These are phyloP conservation scores for Nidularia pulvinata DNA, from an alignment of 768 basidiomycete genomes.

Conservation along the genomic window DNA sequence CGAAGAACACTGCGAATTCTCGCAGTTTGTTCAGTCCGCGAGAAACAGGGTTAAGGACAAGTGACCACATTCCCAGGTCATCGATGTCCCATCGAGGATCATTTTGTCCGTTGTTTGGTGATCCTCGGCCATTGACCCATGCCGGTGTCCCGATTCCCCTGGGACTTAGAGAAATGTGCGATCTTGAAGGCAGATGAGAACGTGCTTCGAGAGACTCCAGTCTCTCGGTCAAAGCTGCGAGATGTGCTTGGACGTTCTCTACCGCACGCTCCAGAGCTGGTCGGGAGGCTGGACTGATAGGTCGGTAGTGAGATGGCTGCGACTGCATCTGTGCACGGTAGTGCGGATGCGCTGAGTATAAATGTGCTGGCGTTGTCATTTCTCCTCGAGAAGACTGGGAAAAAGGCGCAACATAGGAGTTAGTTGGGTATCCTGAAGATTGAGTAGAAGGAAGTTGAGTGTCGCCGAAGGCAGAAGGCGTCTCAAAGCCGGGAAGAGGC, in stretches of 20 bases:
- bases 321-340: constrained; percentile 31
- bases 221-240: constrained; percentile 82
- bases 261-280: constrained; percentile 71
- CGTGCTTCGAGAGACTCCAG: constrained; percentile 68
- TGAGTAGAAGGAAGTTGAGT: constrained; percentile 34
- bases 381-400: constrained; percentile 36
- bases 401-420: constrained; percentile 33
- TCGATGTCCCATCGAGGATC: constrained; percentile 64
- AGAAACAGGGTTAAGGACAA: constrained; percentile 66
- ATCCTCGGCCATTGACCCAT: constrained; percentile 33
- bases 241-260: constrained; percentile 78
- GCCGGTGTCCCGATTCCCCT: constrained; percentile 35
- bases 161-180: constrained; percentile 37
- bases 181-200: constrained; percentile 34
- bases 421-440: constrained; percentile 30
- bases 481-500: constrained; percentile 70
- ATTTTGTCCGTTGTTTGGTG: constrained; percentile 32
- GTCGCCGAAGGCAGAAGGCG: constrained; percentile 71
- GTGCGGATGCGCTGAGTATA: constrained; percentile 30
- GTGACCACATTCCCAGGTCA: constrained; percentile 84
- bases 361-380: constrained; percentile 31
- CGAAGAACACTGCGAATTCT: constrained; percentile 56
- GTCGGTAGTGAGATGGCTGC: constrained; percentile 28
- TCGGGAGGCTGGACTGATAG: constrained; percentile 44
- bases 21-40: constrained; percentile 47